These are phyloP conservation scores for Ceratocystis lukuohia DNA, from an alignment of 2,329 filamentous ascomycete species.

Conservation along the genomic window DNA sequence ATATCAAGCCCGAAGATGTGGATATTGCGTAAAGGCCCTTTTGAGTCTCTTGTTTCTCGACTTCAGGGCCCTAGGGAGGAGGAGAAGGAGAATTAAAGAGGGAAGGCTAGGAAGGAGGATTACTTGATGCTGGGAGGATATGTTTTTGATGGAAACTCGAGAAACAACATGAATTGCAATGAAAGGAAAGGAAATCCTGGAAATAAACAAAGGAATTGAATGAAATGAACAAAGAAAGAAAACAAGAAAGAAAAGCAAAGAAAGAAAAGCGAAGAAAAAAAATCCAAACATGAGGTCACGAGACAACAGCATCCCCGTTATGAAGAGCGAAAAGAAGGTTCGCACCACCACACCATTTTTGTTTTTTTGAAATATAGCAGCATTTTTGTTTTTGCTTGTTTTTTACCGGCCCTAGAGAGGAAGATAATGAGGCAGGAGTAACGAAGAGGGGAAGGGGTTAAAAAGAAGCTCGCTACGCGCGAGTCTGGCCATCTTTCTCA, in stretches of 20 bases:
- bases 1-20: conserved; percentile 29
- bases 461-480: no score
- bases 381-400: no score
- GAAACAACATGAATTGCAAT: conserved; percentile 15
- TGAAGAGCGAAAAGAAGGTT: neutral
- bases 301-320: neutral
- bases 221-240: conserved; percentile 19
- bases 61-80: neutral
- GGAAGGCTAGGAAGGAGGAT: neutral
- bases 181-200: conserved; percentile 16
- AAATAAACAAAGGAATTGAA: conserved; percentile 17
- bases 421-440: no score
- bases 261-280: conserved; percentile 5
- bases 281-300: neutral
- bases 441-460: no score
- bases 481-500: no score
- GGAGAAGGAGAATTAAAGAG: neutral
- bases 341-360: neutral
- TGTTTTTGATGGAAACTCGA: neutral
- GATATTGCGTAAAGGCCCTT: conserved; percentile 26
- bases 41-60: neutral
- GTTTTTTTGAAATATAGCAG: no score
- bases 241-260: conserved; percentile 16
- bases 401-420: no score
- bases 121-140: neutral